Percentiles rank a stretch among this genome's conserved stretches.
phyloP scores from a whole-genome alignment of 179 eudicot genomes.

The Sideroxylon spinosum region DNA sequence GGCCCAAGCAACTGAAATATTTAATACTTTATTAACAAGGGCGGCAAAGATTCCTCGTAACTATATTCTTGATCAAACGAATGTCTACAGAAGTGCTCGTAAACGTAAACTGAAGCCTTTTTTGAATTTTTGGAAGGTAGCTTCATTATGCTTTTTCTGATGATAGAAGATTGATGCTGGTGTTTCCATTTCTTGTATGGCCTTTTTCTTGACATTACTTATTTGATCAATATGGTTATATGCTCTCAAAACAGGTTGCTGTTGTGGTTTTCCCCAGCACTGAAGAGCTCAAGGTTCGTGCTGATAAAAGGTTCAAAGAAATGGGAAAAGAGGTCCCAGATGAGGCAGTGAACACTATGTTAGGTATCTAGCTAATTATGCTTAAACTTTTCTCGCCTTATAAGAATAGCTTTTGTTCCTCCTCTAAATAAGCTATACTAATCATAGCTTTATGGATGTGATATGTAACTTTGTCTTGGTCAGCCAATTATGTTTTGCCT shows the following conservation, averaged over 20 bases:
- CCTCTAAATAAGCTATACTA: not conserved
- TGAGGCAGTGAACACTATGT: conserved; percentile 52
- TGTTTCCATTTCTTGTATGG: not conserved
- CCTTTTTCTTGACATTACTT: not conserved
- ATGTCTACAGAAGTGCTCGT: conserved; percentile 65
- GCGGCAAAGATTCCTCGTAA: conserved; percentile 53
- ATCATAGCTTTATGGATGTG: not conserved
- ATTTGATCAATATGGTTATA: not conserved
- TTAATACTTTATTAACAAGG: conserved; percentile 55
- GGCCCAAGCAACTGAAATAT: conserved; percentile 54
- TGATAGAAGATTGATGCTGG: not conserved
- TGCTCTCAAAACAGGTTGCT: conserved; percentile 40
- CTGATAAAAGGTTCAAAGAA: conserved; percentile 46
- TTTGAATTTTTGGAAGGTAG: conserved; percentile 47
- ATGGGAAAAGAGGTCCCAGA: conserved; percentile 65
- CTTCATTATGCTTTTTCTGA: not conserved
- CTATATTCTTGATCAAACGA: conserved; percentile 63
- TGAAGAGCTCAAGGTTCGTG: conserved; percentile 47
- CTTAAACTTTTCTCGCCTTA: not conserved
- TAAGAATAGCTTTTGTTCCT: not conserved
- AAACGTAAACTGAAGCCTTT: conserved; percentile 61
- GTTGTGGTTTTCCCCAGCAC: conserved; percentile 55
- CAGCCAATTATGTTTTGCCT: conserved; percentile 65
- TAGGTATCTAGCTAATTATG: conserved; percentile 40
- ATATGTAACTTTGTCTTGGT: conserved; percentile 5